phyloP scores from a whole-genome alignment of 768 basidiomycete genomes.

The Lyophyllum decastes region DNA sequence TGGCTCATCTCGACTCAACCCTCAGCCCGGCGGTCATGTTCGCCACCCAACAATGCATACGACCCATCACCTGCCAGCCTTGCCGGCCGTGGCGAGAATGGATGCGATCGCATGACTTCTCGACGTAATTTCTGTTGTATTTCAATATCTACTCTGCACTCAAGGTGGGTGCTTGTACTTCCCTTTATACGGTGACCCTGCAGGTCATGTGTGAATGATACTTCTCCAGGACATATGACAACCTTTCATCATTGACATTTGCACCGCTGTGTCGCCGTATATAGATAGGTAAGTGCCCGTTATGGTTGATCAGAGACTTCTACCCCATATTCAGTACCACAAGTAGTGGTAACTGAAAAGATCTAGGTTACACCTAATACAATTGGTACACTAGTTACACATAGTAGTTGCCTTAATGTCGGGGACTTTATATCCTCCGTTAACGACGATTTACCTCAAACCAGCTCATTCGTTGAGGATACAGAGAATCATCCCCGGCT shows the following conservation, averaged over 20 bases:
- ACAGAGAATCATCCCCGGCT: too few relatives aligned
- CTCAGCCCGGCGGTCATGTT: neutral
- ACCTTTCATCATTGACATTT: neutral
- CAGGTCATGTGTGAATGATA: neutral
- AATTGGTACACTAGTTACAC: too few relatives aligned
- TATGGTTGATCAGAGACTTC: neutral
- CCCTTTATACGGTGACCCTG: neutral
- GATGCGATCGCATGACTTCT: neutral
- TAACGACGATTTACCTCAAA: neutral
- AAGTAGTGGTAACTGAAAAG: too few relatives aligned
- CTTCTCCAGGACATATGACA: neutral
- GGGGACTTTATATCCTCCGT: too few relatives aligned
- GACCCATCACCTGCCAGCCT: neutral
- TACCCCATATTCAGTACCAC: neutral
- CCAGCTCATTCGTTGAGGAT: neutral
- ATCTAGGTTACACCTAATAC: too few relatives aligned
- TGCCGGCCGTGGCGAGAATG: neutral
- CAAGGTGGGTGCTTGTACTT: neutral
- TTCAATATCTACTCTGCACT: neutral
- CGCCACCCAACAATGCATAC: neutral
- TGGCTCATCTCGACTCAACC: neutral
- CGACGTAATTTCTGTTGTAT: too few relatives aligned
- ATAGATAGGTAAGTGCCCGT: neutral
- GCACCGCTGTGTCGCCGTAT: neutral
- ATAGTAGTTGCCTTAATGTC: too few relatives aligned